Evolutionary conservation across 2,329 filamentous ascomycete species (phyloP), one percentile per base, ranked within the genome.

Genomic region (Colletotrichum sp.): DNA sequence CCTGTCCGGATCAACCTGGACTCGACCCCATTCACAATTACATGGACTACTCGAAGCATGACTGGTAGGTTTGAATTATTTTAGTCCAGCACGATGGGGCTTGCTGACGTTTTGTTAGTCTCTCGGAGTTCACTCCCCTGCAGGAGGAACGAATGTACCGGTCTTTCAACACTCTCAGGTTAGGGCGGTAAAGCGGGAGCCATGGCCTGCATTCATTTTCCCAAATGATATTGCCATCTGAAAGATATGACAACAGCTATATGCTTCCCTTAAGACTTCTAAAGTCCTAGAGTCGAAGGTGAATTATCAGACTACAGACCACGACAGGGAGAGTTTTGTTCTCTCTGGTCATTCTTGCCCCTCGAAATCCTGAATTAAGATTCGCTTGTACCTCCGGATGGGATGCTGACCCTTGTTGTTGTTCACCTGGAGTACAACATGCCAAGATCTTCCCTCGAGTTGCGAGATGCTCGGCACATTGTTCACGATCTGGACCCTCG

Each of bases 1-100:
- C 80, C 4, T 84, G 82, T 52, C 81, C 80, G 5, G 68, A 79
- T 4, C 32, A 72, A 3, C 78, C 78, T 2, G 82, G 80, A 0
- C 34, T 79, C 1, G 81, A 82, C 72, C 77, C 80, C 3, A 79
- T 83, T 34, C 79, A 82, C 36, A 82, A 83, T 66, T 83, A 76
- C 62, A 82, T 82, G 81, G 77, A 77, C 39, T 81, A 80, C 74
- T 83, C 80, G 24, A 81, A 82, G 22, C 62, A 67, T 44, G 55
- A 73, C 10, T 71, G 65, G 59, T 55, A 18, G 4, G 52, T 2
- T 6, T 15, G 15, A 1, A 62, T 9, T 2, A 6, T 6, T 5
- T 5, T 16, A 6, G 16, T 16, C 4, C 12, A n/a, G 6, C 18
- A 24, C 22, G 3, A 16, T 48, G 13, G 1, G 6, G 3, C 15